These are phyloP conservation scores for Rhizomucor pusillus DNA, from an alignment of 371 early-diverging fungal species.

Conservation along the genomic window DNA sequence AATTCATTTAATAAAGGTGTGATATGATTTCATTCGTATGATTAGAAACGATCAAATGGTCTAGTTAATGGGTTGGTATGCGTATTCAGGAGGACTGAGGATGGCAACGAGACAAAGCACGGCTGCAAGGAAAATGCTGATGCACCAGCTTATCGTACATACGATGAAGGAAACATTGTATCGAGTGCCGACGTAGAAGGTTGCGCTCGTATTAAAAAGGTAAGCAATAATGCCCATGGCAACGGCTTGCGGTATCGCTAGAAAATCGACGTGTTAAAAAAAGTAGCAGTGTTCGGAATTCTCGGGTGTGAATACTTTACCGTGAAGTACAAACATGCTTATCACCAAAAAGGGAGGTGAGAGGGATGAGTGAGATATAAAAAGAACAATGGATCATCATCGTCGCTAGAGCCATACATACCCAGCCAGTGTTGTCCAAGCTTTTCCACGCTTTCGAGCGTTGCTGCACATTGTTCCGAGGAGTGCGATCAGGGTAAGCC, in stretches of 20 bases:
- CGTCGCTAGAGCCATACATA: slow-evolving; percentile 9
- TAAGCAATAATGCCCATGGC: slow-evolving; percentile 47
- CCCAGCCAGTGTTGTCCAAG: slow-evolving; percentile 43
- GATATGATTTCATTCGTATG: too few relatives aligned
- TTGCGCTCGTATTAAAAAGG: slow-evolving; percentile 39
- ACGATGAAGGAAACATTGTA: slow-evolving; percentile 46
- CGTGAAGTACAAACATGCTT: slow-evolving; percentile 24
- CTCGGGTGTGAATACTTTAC: slow-evolving; percentile 10
- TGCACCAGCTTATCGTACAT: slow-evolving; percentile 44
- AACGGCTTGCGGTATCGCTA: slow-evolving; percentile 36
- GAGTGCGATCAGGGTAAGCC: slow-evolving; percentile 28
- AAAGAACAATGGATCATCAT: neutral
- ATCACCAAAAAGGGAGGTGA: too few relatives aligned
- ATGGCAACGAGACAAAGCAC: slow-evolving; percentile 32
- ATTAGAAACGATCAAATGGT: too few relatives aligned
- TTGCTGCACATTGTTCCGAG: slow-evolving; percentile 42
- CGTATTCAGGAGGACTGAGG: slow-evolving; percentile 44
- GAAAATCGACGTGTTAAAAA: slow-evolving; percentile 5
- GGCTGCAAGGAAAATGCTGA: slow-evolving; percentile 32
- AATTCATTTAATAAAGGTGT: too few relatives aligned
- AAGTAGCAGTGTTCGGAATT: slow-evolving; percentile 4
- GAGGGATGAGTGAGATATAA: slow-evolving; percentile 5
- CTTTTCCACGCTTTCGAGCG: slow-evolving; percentile 36
- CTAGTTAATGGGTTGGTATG: slow-evolving; percentile 30
- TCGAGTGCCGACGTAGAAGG: slow-evolving; percentile 46